phyloP scores from a whole-genome alignment of 441 rosid species.

The California macrophylla region DNA sequence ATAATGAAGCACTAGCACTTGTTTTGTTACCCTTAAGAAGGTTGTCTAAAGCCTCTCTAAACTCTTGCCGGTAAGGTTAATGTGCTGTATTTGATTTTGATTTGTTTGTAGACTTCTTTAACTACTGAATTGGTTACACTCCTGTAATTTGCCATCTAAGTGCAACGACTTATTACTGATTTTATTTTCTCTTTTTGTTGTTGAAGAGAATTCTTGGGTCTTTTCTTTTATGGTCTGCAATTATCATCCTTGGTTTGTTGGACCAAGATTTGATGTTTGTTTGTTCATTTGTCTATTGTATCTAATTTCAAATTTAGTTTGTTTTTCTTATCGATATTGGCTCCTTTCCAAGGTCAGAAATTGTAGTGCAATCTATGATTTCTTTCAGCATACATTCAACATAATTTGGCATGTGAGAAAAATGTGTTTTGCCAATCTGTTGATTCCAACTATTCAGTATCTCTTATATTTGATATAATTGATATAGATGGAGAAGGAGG shows the following conservation, averaged over 20 bases:
- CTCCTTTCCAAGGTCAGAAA: background rate
- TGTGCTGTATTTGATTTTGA: background rate
- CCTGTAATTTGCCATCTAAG: background rate
- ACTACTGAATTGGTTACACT: background rate
- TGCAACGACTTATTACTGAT: background rate
- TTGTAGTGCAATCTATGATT: background rate
- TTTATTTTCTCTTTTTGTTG: too few relatives aligned
- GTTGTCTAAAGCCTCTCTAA: slow-evolving; percentile 57
- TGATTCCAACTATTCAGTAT: background rate
- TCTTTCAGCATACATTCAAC: background rate
- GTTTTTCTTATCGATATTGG: background rate
- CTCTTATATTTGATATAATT: background rate
- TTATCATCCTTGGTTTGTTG: background rate
- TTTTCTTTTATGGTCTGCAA: background rate
- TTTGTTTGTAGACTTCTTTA: background rate
- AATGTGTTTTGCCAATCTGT: background rate
- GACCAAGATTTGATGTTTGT: background rate
- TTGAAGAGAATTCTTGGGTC: background rate
- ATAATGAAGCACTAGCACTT: slow-evolving; percentile 53
- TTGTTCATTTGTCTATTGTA: background rate
- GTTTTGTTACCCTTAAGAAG: slow-evolving; percentile 59
- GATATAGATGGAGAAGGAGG: background rate
- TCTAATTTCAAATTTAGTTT: background rate
- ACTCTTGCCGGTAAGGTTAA: slow-evolving; percentile 45
- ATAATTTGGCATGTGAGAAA: background rate